Evolutionary conservation across 345 rosid genomes (phyloP).

Genomic region (Microthlaspi erraticum): DNA sequence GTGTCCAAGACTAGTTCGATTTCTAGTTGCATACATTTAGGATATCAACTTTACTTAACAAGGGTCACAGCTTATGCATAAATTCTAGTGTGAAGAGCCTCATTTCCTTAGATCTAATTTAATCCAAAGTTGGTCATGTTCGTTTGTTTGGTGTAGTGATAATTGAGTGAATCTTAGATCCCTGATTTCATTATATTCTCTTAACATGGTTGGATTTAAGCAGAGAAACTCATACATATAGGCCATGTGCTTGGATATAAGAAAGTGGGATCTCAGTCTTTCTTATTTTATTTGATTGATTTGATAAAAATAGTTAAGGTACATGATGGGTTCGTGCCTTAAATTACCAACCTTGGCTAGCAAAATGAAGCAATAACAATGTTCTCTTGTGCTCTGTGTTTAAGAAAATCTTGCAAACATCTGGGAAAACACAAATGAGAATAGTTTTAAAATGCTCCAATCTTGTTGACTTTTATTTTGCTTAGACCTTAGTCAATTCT

Average conservation of each 20-base stretch:
- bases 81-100: not conserved
- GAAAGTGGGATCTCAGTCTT: constrained; percentile 22
- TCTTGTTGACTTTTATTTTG: constrained; percentile 28
- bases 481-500: constrained; percentile 28
- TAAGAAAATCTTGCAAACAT: constrained; percentile 24
- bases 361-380: constrained; percentile 5
- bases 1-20: not conserved
- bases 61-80: not conserved
- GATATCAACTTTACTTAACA: not conserved
- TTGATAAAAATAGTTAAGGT: not conserved
- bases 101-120: not conserved
- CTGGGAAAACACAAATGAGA: not conserved
- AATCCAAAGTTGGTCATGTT: not conserved
- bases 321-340: not conserved
- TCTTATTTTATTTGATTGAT: constrained; percentile 20
- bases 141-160: not conserved
- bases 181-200: constrained; percentile 4
- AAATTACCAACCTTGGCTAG: constrained; percentile 21
- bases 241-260: constrained; percentile 37
- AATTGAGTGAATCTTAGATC: constrained; percentile 8
- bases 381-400: constrained; percentile 34
- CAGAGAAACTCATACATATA: constrained; percentile 2
- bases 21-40: not conserved
- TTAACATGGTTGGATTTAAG: constrained; percentile 30
- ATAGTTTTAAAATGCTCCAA: not conserved